phyloP scores from a whole-genome alignment of 2,329 filamentous ascomycete species.

The Sclerotinia sclerotiorum region DNA sequence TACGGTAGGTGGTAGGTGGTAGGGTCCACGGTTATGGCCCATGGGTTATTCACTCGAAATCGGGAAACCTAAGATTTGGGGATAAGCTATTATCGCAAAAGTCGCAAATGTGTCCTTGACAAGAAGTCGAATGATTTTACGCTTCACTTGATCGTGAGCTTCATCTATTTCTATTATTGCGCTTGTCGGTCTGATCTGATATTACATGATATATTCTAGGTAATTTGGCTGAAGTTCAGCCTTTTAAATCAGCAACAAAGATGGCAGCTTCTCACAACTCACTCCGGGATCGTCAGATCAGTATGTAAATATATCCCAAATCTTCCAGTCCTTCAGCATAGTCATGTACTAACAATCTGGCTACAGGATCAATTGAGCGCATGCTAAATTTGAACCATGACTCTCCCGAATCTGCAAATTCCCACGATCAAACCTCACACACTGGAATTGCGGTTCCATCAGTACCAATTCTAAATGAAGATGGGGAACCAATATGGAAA shows the following conservation, averaged over 20 bases:
- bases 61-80: not conserved
- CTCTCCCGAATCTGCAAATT: constrained; percentile 52
- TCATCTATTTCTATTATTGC: not conserved
- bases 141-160: not conserved
- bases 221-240: constrained; percentile 40
- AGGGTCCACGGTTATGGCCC: no score
- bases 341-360: constrained; percentile 24
- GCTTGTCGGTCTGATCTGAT: no score
- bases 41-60: not conserved
- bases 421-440: constrained; percentile 57
- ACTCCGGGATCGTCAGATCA: constrained; percentile 71
- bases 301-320: constrained; percentile 46
- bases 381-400: constrained; percentile 91
- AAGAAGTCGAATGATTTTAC: not conserved
- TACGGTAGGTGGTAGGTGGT: not conserved
- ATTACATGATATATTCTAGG: constrained; percentile 35
- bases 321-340: constrained; percentile 26
- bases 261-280: constrained; percentile 59
- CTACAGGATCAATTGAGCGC: constrained; percentile 82
- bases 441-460: constrained; percentile 66
- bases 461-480: constrained; percentile 78
- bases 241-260: constrained; percentile 34
- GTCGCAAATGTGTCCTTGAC: constrained; percentile 21
- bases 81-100: constrained; percentile 17
- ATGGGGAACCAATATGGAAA: constrained; percentile 96